These are phyloP conservation scores for Ascosphaera apis DNA, from an alignment of 2,329 filamentous ascomycete genomes.

Conservation along the genomic window DNA sequence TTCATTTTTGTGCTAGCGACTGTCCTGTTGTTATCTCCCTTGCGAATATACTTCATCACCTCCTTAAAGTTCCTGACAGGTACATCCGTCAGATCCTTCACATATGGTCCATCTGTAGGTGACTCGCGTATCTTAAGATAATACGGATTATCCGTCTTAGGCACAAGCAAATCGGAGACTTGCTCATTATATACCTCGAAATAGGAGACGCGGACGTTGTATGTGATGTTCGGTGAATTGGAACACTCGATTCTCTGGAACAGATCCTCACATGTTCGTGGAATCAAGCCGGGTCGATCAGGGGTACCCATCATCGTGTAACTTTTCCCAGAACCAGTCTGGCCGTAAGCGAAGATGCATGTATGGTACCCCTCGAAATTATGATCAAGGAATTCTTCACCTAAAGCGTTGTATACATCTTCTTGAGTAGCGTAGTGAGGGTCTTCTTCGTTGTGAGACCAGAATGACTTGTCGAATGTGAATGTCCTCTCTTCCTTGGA, in stretches of 20 bases:
- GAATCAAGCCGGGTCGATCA: slow-evolving; percentile 84
- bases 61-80: slow-evolving; percentile 84
- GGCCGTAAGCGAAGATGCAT: slow-evolving; percentile 97
- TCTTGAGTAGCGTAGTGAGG: slow-evolving; percentile 74
- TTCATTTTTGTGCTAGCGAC: slow-evolving; percentile 99
- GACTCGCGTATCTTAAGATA: slow-evolving; percentile 96
- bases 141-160: slow-evolving; percentile 59
- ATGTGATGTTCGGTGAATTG: slow-evolving; percentile 49
- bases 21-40: slow-evolving; percentile 94
- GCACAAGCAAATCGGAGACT: slow-evolving; percentile 86
- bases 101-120: slow-evolving; percentile 90
- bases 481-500: slow-evolving; percentile 60
- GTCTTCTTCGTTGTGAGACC: slow-evolving; percentile 77
- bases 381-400: slow-evolving; percentile 93
- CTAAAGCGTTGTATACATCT: slow-evolving; percentile 67
- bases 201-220: slow-evolving; percentile 94
- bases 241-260: slow-evolving; percentile 56
- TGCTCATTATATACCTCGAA: slow-evolving; percentile 98
- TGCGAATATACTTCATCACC: slow-evolving; percentile 96
- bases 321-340: slow-evolving; percentile 94
- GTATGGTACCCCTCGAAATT: slow-evolving; percentile 98
- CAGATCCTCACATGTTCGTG: slow-evolving; percentile 93
- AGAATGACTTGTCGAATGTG: slow-evolving; percentile 92
- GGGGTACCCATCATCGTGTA: slow-evolving; percentile 99
- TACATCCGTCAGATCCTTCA: slow-evolving; percentile 89